Base-by-base conservation (phyloP, 805 yeast genomes). In the Lachancea sp. region DNA sequence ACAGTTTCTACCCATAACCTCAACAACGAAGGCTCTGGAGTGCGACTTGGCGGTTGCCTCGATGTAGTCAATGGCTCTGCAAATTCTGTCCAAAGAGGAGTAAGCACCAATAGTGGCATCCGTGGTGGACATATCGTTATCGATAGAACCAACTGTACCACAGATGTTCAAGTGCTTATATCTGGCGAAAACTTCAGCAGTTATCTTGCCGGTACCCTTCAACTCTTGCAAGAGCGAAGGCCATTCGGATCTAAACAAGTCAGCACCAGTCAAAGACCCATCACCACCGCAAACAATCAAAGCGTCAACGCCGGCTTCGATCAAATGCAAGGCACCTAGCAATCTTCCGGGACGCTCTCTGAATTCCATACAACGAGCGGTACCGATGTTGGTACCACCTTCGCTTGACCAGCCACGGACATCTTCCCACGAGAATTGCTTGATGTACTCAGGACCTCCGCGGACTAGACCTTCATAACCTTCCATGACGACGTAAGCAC, bases 1-100 rank as follows among this genome's bases (percentile, higher is more conserved):
- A 74, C 99, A 93, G 67, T 93, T 97, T 63, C 99, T 81, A 51
- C 99, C 99, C 99, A 93, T 93, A 34, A 93, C 99, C 66, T 93
- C 99, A 48, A 93, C 85, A 38, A 93, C 96, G 65, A 93, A 93
- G 7, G 99, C 99, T 61, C 99, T 79, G 12, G 96, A 87, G 66
- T 93, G 99, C 2, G 98, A 91, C 54, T 85, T 79, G n/a, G 99
- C 99, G 31, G 99, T 93, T 42, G 97, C 96, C 66, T 90, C 97
- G 55, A 93, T 93, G 70, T 88, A 91, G 67, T 93, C 98, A 50
- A 93, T 88, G 72, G 87, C 82, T 66, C 88, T 85, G 67, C 95
- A 85, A 56, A 93, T 93, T 63, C 99, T 74, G 54, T 85, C 96
- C 58, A 93, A 74, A 3, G 97, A 87, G 8, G 97, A 88, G 69